Base-by-base conservation (phyloP, 768 basidiomycete genomes). In the Mycena kentingensis region DNA sequence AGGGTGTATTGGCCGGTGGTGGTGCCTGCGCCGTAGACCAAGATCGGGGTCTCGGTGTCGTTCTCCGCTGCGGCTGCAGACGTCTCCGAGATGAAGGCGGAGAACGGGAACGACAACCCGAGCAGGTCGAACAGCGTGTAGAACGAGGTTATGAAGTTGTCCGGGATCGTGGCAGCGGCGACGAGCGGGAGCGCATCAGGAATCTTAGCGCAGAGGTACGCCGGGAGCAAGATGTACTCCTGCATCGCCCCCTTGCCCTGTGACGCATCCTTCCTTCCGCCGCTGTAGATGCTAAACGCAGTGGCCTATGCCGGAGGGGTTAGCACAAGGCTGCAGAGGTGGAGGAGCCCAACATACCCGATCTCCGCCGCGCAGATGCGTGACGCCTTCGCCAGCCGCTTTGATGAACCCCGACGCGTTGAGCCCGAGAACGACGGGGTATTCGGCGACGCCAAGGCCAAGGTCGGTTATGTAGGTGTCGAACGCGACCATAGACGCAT, bases 11-110 rank as follows among this genome's bases (percentile, higher is more conserved):
- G 70, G 6, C 70, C 76, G 3, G 70, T 45, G 19, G 70, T 73
- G 1, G 74, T 60, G 18, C 75, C 73, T 10, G 69, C 74, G 18
- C 77, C 77, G 43, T 76, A 77, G 16, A 78, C 55, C 16, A 78
- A 67, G 48, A 78, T 71, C 2, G 76, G 68, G 1, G 44, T 52
- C 16, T 60, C 52, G 8, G 65, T 65, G 22, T 59, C 46, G 15
- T 63, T 57, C 15, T 71, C 70, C 11, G 68, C 54, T 8, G 53
- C 44, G 12, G 62, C 47, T 5, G 65, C 49, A n/a, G n/a, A n/a
- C n/a, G 61, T 49, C 0, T 67, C 54, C 1, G 75, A 72, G 51
- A 73, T 70, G 3, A 63, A 60, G 1, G 62, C 41, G 10, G 75
- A 70, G 8, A 66, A 26, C 11, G 75, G 73, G 21, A 78, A 61